Base-by-base conservation (phyloP, 208 protist genomes). In the Crithidia bombi region DNA sequence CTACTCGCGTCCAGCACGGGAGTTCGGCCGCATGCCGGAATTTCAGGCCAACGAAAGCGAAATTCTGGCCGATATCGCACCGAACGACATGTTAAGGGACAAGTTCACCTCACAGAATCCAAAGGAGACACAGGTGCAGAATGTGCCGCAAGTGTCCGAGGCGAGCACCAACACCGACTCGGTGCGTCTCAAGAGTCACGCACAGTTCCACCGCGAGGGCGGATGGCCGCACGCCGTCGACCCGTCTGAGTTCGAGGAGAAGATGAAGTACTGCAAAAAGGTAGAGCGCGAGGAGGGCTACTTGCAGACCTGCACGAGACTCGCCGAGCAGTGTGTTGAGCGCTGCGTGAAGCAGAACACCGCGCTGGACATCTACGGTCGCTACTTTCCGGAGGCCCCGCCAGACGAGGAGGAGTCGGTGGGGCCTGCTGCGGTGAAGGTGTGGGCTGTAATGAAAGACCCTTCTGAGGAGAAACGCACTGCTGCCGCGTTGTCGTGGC, bases 151-250 rank as follows among this genome's bases (percentile, higher is more conserved):
- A 68, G 77, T 98, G 19, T 96, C 94, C 2, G 96, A 98, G 75
- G 79, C 96, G 39, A 89, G 85, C 55, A 98, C 95, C 3, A 98
- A 99, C 83, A 98, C 96, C 21, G 94, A 98, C 69, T 89, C 92
- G 10, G 91, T 98, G 58, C 84, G 89, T 43, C 74, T 97, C 21
- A 89, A 91, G 56, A 86, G 83, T 54, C 87, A 96, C 63, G 95
- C 96, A n/a, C 92, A 98, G 78, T 86, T 86, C 5, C 98, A 99
- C 77, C 65, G 85, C 12, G 96, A 99, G 74, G 98, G 97, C 54
- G 98, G 97, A 32, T 99, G 98, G 98, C 97, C 98, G n/a, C 91
- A 96, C 66, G 95, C 94, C 58, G 93, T 99, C 0, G 97, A 99
- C 65, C 87, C 95, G 1, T 93, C 90, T 1, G 96, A 99, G 74